These are phyloP conservation scores for Dictyostelium intermedium DNA, from an alignment of 78 protist genomes.

Conservation along the genomic window DNA sequence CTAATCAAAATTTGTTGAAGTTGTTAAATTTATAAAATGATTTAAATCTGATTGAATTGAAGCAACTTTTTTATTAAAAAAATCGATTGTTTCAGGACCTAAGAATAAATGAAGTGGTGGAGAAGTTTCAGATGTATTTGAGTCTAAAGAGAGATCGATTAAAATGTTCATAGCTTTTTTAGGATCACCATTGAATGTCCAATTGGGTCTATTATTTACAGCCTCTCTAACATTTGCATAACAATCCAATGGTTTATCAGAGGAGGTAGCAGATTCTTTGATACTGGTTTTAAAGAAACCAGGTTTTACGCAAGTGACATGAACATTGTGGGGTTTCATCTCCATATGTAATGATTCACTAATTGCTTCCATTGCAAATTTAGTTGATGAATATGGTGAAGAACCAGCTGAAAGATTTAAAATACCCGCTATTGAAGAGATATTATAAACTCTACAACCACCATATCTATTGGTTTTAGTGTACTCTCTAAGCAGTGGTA, in stretches of 20 bases:
- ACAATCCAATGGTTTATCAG: not conserved
- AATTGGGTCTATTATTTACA: not conserved
- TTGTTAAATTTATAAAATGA: not conserved
- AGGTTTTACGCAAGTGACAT: slow-evolving; percentile 35
- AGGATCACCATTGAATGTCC: slow-evolving; percentile 45
- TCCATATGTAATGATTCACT: slow-evolving; percentile 5
- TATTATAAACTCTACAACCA: not conserved
- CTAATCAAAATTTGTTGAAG: slow-evolving; percentile 24
- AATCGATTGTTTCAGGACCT: slow-evolving; percentile 23
- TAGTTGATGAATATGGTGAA: slow-evolving; percentile 22
- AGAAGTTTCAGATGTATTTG: not conserved
- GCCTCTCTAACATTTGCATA: slow-evolving; percentile 10
- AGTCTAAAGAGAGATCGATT: not conserved
- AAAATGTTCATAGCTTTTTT: not conserved
- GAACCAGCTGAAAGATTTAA: not conserved
- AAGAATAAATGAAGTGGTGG: slow-evolving; percentile 38
- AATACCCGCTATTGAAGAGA: slow-evolving; percentile 33
- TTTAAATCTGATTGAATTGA: slow-evolving; percentile 8
- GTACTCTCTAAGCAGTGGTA: not conserved
- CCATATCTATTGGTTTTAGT: not conserved
- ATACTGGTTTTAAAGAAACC: not conserved
- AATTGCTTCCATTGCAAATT: slow-evolving; percentile 37
- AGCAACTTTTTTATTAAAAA: not conserved
- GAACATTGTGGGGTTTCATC: slow-evolving; percentile 11
- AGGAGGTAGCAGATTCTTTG: not conserved